Evolutionary conservation across 371 early-diverging fungal genomes (phyloP).

Genomic region (Funneliformis caledonium): DNA sequence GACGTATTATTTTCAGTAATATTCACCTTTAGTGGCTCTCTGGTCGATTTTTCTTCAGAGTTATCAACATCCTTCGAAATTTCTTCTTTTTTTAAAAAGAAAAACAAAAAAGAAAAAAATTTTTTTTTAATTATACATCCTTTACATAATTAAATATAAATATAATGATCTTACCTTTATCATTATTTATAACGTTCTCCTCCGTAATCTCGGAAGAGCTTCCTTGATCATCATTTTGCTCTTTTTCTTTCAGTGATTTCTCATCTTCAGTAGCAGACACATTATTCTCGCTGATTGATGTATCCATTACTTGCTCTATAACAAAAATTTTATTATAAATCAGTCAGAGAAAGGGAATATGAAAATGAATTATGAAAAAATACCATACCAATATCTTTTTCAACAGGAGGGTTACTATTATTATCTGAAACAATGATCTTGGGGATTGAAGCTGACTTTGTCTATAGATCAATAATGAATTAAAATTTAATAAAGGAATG

Average conservation of each 20-base stretch:
- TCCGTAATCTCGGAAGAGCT: background rate
- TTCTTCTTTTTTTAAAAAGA: constrained; percentile 21
- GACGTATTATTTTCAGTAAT: background rate
- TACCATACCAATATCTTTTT: background rate
- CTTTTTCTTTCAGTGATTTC: background rate
- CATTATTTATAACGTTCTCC: background rate
- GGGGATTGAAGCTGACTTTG: background rate
- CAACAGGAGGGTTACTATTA: background rate
- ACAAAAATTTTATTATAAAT: background rate
- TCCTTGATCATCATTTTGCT: background rate
- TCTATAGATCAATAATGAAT: background rate
- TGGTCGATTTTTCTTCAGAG: background rate
- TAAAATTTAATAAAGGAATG: background rate
- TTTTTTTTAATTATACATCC: background rate
- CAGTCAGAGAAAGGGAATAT: background rate
- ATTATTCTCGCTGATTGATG: too few relatives aligned
- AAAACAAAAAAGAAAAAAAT: background rate
- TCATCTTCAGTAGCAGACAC: background rate
- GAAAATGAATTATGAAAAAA: background rate
- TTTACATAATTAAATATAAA: background rate
- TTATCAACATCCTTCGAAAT: too few relatives aligned
- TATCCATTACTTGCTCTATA: background rate
- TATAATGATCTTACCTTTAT: background rate
- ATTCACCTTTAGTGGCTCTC: background rate
- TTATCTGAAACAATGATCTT: background rate